Conservation (phyloP, 441 rosid species). For the Corymbia citriodora region DNA sequence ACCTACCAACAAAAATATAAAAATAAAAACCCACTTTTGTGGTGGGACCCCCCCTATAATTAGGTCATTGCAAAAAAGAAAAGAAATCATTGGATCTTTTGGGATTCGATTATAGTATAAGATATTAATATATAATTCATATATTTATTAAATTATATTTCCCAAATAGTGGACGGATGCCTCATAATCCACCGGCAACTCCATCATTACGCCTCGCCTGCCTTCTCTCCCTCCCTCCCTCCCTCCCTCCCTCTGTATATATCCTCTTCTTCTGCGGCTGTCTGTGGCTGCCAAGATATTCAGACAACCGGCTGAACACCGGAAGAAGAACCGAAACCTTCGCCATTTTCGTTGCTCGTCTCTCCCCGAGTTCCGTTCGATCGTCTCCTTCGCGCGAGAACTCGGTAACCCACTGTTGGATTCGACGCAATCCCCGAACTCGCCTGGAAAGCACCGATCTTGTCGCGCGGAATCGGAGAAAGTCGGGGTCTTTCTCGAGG, state of each 20-base stretch:
- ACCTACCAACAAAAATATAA: no score
- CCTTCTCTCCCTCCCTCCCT: neutral
- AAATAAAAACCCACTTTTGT: neutral
- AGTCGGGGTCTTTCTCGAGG: neutral
- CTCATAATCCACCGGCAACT: neutral
- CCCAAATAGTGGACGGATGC: neutral
- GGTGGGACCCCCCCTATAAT: neutral
- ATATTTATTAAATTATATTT: neutral
- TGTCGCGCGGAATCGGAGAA: neutral
- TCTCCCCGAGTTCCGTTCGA: neutral
- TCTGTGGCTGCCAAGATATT: neutral
- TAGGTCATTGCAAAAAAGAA: neutral
- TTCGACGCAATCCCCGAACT: neutral
- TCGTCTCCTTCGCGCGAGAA: neutral
- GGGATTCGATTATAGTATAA: neutral
- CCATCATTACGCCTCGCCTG: neutral
- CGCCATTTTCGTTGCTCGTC: neutral
- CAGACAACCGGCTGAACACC: neutral
- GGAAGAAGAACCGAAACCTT: neutral
- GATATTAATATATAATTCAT: neutral
- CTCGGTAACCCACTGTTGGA: neutral
- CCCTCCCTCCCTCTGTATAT: neutral
- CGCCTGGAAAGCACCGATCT: neutral
- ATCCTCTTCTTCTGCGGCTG: neutral
- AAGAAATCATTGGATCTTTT: neutral